Evolutionary conservation across 345 rosid genomes (phyloP).

Genomic region (Eucalyptus tenuipes): DNA sequence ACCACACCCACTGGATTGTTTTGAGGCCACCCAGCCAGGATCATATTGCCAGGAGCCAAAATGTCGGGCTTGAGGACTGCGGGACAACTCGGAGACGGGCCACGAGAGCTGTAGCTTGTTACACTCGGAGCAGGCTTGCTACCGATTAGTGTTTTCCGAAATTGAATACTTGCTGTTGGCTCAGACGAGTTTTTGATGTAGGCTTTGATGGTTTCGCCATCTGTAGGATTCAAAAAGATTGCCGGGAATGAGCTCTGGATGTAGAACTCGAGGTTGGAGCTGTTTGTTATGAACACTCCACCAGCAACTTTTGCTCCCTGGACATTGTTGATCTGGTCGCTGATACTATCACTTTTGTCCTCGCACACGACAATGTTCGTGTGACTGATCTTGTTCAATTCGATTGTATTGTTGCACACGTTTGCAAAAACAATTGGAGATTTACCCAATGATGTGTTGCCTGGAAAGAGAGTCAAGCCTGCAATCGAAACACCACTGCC

Average conservation of each 20-base stretch:
- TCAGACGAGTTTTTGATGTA: slow-evolving; percentile 15
- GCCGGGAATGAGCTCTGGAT: slow-evolving; percentile 15
- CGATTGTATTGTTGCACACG: slow-evolving; percentile 4
- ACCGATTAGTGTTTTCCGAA: slow-evolving; percentile 12
- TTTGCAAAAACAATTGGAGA: slow-evolving; percentile 25
- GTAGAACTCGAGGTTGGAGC: background rate
- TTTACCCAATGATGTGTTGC: background rate
- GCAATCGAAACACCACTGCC: slow-evolving; percentile 5
- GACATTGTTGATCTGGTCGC: slow-evolving; percentile 11
- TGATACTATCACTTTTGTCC: slow-evolving; percentile 7
- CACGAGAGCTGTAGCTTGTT: slow-evolving; percentile 40
- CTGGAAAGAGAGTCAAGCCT: slow-evolving; percentile 16
- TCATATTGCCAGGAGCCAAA: slow-evolving; percentile 30
- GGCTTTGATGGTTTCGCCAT: slow-evolving; percentile 11
- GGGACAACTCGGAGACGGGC: slow-evolving; percentile 44
- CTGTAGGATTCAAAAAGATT: slow-evolving; percentile 4
- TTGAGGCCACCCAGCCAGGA: slow-evolving; percentile 47
- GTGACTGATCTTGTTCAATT: slow-evolving; percentile 2
- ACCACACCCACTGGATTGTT: background rate
- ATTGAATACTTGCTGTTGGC: slow-evolving; percentile 26
- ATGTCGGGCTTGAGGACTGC: slow-evolving; percentile 42
- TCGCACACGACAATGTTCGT: slow-evolving; percentile 31
- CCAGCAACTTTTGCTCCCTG: slow-evolving; percentile 2
- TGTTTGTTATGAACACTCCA: slow-evolving; percentile 32
- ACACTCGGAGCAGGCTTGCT: slow-evolving; percentile 27